Conservation (phyloP, 768 basidiomycete species). For the Boletus reticuloceps region DNA sequence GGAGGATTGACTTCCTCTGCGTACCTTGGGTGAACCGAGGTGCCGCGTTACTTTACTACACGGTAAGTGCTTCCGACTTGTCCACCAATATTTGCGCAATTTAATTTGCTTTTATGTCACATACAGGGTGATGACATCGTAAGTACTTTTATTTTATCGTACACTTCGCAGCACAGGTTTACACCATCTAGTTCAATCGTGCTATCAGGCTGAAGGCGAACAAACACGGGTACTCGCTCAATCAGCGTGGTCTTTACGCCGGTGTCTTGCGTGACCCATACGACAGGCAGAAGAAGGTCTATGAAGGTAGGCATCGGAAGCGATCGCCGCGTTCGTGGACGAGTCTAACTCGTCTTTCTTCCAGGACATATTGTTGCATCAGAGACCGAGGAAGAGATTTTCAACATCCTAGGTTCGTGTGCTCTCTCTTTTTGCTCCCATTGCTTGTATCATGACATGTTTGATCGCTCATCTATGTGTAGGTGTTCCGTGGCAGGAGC, state of each 20-base stretch:
- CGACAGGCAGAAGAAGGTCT: constrained; percentile 58
- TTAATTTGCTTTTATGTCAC: not conserved
- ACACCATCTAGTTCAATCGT: constrained; percentile 72
- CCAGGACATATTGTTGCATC: constrained; percentile 72
- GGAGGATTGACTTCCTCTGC: constrained; percentile 83
- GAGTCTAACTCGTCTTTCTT: not conserved
- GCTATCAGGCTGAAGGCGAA: constrained; percentile 83
- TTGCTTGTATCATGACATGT: not conserved
- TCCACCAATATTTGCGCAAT: not conserved
- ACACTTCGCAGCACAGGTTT: not conserved
- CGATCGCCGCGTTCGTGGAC: not conserved
- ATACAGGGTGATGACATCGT: constrained; percentile 88
- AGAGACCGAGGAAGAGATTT: constrained; percentile 85
- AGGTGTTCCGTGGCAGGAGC: constrained; percentile 80
- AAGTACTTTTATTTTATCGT: constrained; percentile 22
- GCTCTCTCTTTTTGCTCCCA: not conserved
- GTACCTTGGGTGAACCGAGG: constrained; percentile 79
- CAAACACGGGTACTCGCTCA: constrained; percentile 78
- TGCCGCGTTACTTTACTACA: constrained; percentile 90
- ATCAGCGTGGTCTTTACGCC: constrained; percentile 78
- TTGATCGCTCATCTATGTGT: not conserved
- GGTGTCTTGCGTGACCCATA: constrained; percentile 71
- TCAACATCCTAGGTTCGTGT: constrained; percentile 57
- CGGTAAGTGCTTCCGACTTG: constrained; percentile 41
- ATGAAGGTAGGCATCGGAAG: constrained; percentile 41